Evolutionary conservation across 495 filamentous ascomycete species (phyloP).

Genomic region (Aspergillus leporis): DNA sequence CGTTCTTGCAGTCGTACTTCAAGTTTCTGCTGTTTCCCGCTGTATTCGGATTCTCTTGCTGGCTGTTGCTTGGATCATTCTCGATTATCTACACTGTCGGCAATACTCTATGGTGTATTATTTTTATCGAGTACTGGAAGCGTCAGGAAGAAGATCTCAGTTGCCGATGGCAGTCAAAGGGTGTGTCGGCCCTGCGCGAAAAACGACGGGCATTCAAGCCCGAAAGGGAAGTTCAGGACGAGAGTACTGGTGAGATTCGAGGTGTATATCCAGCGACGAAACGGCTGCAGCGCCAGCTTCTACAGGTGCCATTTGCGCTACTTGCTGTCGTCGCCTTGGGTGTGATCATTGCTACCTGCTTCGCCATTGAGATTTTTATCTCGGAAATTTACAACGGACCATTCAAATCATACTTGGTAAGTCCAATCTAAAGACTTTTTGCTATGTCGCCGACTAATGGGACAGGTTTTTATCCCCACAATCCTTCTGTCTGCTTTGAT

Average conservation of each 20-base stretch:
- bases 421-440: slow-evolving; percentile 20
- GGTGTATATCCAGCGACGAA: slow-evolving; percentile 77
- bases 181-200: slow-evolving; percentile 78
- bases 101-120: slow-evolving; percentile 81
- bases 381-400: slow-evolving; percentile 92
- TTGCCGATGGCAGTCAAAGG: slow-evolving; percentile 88
- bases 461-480: slow-evolving; percentile 83
- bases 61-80: slow-evolving; percentile 80
- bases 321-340: slow-evolving; percentile 69
- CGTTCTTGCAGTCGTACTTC: slow-evolving; percentile 93
- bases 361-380: slow-evolving; percentile 94
- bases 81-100: slow-evolving; percentile 80
- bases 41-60: slow-evolving; percentile 75
- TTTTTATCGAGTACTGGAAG: slow-evolving; percentile 98
- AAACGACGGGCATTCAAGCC: slow-evolving; percentile 76
- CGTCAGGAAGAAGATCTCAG: slow-evolving; percentile 88
- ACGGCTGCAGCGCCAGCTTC: slow-evolving; percentile 73
- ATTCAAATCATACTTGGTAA: slow-evolving; percentile 78
- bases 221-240: slow-evolving; percentile 73
- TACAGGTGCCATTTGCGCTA: slow-evolving; percentile 88
- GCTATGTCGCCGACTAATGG: slow-evolving; percentile 29
- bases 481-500: slow-evolving; percentile 78
- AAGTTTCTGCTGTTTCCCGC: slow-evolving; percentile 83
- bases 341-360: slow-evolving; percentile 80
- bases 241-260: slow-evolving; percentile 79